Conservation (phyloP, 805 yeast species). For the Candida michaelii region DNA sequence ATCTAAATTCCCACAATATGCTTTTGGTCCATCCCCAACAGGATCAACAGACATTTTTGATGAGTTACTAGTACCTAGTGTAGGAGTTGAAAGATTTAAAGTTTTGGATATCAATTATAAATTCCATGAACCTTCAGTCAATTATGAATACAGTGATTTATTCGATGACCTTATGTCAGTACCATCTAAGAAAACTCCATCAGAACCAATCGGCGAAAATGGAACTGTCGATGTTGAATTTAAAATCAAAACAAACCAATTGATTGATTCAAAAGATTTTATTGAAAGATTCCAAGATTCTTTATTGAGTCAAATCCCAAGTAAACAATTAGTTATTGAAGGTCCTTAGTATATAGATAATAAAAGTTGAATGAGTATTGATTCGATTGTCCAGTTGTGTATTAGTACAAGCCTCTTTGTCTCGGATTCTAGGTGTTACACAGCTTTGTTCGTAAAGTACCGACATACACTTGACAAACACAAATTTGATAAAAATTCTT, state of each 20-base stretch:
- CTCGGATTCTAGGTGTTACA: no score
- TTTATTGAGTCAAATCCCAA: slow-evolving; percentile 33
- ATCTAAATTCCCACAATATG: slow-evolving; percentile 36
- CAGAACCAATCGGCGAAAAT: slow-evolving; percentile 29
- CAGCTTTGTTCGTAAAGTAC: no score
- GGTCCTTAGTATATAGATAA: slow-evolving; percentile 1
- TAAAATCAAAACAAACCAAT: slow-evolving; percentile 31
- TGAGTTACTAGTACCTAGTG: slow-evolving; percentile 38
- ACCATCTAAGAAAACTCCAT: slow-evolving; percentile 24
- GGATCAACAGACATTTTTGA: slow-evolving; percentile 31
- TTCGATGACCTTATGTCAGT: slow-evolving; percentile 10
- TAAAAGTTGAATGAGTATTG: background rate
- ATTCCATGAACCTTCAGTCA: slow-evolving; percentile 14
- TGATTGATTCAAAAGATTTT: slow-evolving; percentile 36
- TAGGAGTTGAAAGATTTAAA: slow-evolving; percentile 34
- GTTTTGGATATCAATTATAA: slow-evolving; percentile 28
- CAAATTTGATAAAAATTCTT: no score
- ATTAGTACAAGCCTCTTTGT: no score
- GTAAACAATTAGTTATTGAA: slow-evolving; percentile 10
- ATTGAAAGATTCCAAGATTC: slow-evolving; percentile 34
- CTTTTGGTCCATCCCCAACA: slow-evolving; percentile 30
- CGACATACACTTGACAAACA: no score
- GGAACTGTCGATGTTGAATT: slow-evolving; percentile 30
- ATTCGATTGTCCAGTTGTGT: no score
- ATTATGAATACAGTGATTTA: background rate